Conservation (phyloP, 2,329 filamentous ascomycete species). For the Colletotrichum sp. region DNA sequence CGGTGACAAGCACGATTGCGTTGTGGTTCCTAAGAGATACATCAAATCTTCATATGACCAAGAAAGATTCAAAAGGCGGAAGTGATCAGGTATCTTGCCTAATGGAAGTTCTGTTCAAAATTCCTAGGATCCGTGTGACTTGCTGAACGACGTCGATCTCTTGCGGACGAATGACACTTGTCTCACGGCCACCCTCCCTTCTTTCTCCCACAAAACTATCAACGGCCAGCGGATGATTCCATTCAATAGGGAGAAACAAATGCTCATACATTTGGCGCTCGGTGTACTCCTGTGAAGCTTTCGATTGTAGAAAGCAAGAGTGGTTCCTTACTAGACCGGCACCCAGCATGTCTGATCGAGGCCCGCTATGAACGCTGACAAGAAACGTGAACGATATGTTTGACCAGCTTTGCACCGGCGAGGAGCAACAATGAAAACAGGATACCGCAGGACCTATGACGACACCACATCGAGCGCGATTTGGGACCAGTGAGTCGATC, state of each 20-base stretch:
- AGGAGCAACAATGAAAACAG: accelerated
- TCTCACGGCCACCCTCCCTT: neutral
- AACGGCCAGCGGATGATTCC: neutral
- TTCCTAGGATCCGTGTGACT: neutral
- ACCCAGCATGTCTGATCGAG: neutral
- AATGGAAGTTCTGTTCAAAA: neutral
- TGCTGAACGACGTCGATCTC: neutral
- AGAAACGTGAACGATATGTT: neutral
- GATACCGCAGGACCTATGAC: neutral
- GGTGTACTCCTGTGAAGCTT: neutral
- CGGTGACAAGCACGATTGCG: accelerated
- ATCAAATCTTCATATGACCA: neutral
- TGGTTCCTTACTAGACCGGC: neutral
- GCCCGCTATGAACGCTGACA: neutral
- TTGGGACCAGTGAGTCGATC: neutral
- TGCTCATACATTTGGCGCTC: neutral
- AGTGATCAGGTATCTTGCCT: neutral
- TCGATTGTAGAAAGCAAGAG: neutral
- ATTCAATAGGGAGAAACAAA: neutral
- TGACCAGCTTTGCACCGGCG: neutral
- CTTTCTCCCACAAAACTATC: neutral
- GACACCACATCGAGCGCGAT: neutral
- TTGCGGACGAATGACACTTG: accelerated
- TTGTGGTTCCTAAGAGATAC: neutral
- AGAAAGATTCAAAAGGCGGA: neutral